Base-by-base conservation (phyloP, 306 rosid species). In the Senna siamea region DNA sequence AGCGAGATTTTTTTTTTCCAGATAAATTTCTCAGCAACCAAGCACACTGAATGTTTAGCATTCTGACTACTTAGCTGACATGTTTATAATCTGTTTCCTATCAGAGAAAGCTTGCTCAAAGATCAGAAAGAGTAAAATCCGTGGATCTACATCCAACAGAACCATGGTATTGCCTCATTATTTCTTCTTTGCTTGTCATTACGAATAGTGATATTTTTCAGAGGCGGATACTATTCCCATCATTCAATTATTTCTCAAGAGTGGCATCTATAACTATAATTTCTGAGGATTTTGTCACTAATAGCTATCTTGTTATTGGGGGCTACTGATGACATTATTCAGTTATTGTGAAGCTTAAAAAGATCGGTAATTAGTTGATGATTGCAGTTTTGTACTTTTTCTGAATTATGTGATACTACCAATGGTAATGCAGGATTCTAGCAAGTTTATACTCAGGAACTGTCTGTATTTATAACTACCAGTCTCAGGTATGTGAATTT, bases 141-240 rank as follows among this genome's bases (percentile, higher is more conserved):
- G 99, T 92, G 85, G 99, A 95, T 92, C 92, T 95, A 35, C 99
- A 95, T 87, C 99, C 99, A 43, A 92, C 97, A 43, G 99, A 95
- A 58, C 99, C 99, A 92, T 95, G 99, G 99, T 95, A 95, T 80
- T 78, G 68, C 63, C 70, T 73, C 47, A 4, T 40, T 59, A 61
- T 38, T 38, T 37, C 50, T 62, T 62, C 15, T 10, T 61, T 61
- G 20, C 48, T 62, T 17, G 30, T 19, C 17, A 18, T 17, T 35
- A n/a, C 20, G 4, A 9, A 37, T 38, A 9, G 7, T 38, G 22
- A 2, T 38, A 18, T 18, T 37, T 37, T 7, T 43, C 9, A 4
- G 47, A 43, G 48, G 26, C 10, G 67, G 47, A 12, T 60, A 20
- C 46, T n/a, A 1, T 23, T 20, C n/a, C 9, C 28, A 34, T 60